Evolutionary conservation across 371 early-diverging fungal species (phyloP).

Genomic region (Dinochytrium kinnereticum): DNA sequence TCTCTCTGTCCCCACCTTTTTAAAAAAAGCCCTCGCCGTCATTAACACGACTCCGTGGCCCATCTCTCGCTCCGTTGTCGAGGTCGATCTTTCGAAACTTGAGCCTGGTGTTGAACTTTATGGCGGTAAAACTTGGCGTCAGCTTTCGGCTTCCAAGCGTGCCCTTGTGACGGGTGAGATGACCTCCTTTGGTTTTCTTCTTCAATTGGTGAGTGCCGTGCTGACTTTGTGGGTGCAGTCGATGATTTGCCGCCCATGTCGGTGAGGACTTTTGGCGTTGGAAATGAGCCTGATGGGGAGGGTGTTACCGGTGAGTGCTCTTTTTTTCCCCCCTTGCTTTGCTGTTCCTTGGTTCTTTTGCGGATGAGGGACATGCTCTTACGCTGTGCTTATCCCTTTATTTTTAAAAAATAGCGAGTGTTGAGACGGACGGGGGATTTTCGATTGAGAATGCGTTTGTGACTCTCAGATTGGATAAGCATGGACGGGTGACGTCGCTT

Average conservation of each 20-base stretch:
- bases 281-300: constrained; percentile 14
- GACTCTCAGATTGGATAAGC: constrained; percentile 66
- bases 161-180: constrained; percentile 25
- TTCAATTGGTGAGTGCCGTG: background rate
- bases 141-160: constrained; percentile 19
- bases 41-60: constrained; percentile 87
- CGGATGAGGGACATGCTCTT: no score
- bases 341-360: background rate
- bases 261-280: constrained; percentile 18
- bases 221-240: constrained; percentile 17
- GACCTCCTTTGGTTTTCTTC: background rate
- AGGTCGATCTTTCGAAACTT: constrained; percentile 54
- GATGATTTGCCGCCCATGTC: constrained; percentile 14
- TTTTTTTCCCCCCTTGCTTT: background rate
- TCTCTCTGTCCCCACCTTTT: no score
- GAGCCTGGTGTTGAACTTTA: constrained; percentile 8
- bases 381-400: no score
- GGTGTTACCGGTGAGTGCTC: constrained; percentile 18
- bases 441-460: constrained; percentile 76
- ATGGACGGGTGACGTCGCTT: constrained; percentile 71
- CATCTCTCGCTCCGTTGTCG: constrained; percentile 68
- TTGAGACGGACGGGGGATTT: background rate
- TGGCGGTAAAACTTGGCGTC: constrained; percentile 18
- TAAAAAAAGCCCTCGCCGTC: constrained; percentile 59
- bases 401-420: no score